These are phyloP conservation scores for Capsicum baccatum DNA, from an alignment of 257 asterid genomes.

Conservation along the genomic window DNA sequence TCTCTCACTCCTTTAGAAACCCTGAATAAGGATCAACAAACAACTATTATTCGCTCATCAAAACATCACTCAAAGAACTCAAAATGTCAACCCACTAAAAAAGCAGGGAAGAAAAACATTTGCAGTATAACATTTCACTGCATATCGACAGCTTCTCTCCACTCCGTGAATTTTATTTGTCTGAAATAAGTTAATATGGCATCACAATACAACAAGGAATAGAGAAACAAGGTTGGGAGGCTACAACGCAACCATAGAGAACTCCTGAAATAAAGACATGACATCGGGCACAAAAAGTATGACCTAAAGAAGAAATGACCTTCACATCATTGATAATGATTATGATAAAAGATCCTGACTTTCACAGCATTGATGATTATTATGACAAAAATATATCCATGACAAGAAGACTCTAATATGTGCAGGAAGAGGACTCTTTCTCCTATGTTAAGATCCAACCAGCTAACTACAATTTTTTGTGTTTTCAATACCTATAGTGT, in stretches of 20 bases:
- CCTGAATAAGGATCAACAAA: slow-evolving; percentile 43
- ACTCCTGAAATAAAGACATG: slow-evolving; percentile 7
- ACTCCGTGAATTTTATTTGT: neutral
- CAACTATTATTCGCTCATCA: neutral
- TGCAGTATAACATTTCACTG: neutral
- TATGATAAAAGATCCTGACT: neutral
- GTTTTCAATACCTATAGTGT: neutral
- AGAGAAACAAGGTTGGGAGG: neutral
- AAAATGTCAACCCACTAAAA: neutral
- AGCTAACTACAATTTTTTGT: neutral
- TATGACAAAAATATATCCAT: neutral
- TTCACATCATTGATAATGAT: neutral
- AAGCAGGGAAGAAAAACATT: neutral
- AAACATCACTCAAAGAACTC: neutral
- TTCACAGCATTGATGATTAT: neutral
- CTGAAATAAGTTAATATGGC: neutral
- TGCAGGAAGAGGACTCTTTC: neutral
- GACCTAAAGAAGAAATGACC: neutral
- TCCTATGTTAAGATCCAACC: neutral
- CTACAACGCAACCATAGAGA: neutral
- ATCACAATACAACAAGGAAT: neutral
- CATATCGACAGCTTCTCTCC: neutral
- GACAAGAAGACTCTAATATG: neutral
- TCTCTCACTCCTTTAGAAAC: slow-evolving; percentile 92
- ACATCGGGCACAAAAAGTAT: neutral